Percentiles rank a stretch among this genome's conserved stretches.
Conservation (phyloP, 1,284 basidiomycete species). For the Ceratobasidium sp. region DNA sequence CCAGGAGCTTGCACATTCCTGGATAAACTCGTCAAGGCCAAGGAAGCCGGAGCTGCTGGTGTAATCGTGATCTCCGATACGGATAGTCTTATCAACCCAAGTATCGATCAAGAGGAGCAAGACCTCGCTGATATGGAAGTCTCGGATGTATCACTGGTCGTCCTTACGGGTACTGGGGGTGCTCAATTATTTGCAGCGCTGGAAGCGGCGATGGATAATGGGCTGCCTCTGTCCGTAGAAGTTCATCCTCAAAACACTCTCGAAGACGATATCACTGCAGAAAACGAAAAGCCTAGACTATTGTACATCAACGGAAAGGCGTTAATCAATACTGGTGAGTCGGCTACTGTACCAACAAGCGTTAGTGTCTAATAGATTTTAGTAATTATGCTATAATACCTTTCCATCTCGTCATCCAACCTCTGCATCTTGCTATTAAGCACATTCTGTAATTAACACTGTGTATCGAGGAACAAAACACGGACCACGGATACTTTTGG, state of each 20-base stretch:
- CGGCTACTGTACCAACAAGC: neutral
- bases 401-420: too few relatives aligned
- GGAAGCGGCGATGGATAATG: slow-evolving; percentile 59
- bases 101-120: slow-evolving; percentile 58
- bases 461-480: neutral
- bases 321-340: slow-evolving; percentile 65
- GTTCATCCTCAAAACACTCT: slow-evolving; percentile 47
- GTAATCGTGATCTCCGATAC: slow-evolving; percentile 63
- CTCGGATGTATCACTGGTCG: slow-evolving; percentile 63
- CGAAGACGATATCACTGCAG: slow-evolving; percentile 11
- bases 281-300: slow-evolving; percentile 35
- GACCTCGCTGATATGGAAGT: slow-evolving; percentile 57
- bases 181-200: slow-evolving; percentile 62
- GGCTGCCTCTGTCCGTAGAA: slow-evolving; percentile 55
- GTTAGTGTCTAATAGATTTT: neutral
- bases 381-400: slow-evolving; percentile 32
- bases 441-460: neutral
- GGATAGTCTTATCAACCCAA: slow-evolving; percentile 68
- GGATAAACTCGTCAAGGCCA: slow-evolving; percentile 73
- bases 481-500: too few relatives aligned
- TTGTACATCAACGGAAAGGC: slow-evolving; percentile 79
- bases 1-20: slow-evolving; percentile 83
- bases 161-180: slow-evolving; percentile 62
- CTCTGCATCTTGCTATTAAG: neutral
- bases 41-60: slow-evolving; percentile 71